These are phyloP conservation scores for Stephania japonica DNA, from an alignment of 164 flowering plant genomes.

Conservation along the genomic window DNA sequence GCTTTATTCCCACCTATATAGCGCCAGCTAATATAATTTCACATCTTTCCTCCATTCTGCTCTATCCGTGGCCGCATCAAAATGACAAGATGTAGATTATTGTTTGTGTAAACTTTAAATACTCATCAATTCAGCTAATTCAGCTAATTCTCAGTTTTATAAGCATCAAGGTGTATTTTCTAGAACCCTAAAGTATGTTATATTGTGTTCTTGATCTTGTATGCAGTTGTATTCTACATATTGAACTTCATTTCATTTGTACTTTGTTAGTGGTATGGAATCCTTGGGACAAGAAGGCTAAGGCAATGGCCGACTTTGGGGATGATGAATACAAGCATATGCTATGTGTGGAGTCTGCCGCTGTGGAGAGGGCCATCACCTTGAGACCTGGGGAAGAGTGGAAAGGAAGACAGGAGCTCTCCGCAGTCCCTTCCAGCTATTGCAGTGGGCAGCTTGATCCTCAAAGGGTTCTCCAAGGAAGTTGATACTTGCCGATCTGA, in stretches of 20 bases:
- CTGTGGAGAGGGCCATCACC: conserved; percentile 60
- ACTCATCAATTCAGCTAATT: not conserved
- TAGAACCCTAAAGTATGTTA: not conserved
- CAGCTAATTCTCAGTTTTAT: not conserved
- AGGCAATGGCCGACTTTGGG: conserved; percentile 67
- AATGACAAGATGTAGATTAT: too few relatives aligned
- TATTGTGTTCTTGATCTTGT: not conserved
- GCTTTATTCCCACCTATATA: too few relatives aligned
- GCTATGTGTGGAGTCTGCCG: conserved; percentile 81
- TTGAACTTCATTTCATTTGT: too few relatives aligned
- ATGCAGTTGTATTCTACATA: not conserved
- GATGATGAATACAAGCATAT: conserved; percentile 80
- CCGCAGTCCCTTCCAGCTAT: conserved; percentile 78
- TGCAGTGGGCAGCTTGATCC: conserved; percentile 81
- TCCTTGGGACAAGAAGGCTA: conserved; percentile 84
- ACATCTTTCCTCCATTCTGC: too few relatives aligned
- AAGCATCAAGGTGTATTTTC: not conserved
- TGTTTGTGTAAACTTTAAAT: not conserved
- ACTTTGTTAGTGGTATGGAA: conserved; percentile 70
- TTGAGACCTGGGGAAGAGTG: conserved; percentile 87
- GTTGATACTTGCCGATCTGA: conserved; percentile 25
- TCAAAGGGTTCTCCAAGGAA: conserved; percentile 50
- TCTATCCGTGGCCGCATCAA: too few relatives aligned
- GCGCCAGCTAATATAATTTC: too few relatives aligned
- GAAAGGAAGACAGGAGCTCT: conserved; percentile 70